These are phyloP conservation scores for Cymbidium sinense DNA, from an alignment of 106 monocot genomes.

Conservation along the genomic window DNA sequence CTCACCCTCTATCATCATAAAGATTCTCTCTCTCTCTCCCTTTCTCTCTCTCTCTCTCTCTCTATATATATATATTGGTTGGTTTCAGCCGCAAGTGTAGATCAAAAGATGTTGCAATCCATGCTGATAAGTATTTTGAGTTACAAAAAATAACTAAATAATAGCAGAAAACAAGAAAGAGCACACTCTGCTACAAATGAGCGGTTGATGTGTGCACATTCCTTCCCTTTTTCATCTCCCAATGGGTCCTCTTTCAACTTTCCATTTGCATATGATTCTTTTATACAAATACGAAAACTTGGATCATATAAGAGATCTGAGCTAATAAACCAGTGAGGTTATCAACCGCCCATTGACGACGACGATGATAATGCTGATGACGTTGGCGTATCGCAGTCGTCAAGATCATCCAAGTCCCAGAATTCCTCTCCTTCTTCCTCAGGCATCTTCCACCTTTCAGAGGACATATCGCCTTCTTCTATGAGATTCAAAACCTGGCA, in stretches of 20 bases:
- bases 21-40: no score
- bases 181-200: conserved; percentile 1
- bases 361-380: conserved; percentile 21
- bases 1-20: no score
- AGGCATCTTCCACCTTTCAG: conserved; percentile 22
- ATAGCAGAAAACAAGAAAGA: no score
- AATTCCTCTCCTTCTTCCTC: conserved; percentile 24
- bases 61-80: no score
- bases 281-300: conserved; percentile 6
- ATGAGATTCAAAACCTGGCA: conserved; percentile 30
- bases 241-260: background rate
- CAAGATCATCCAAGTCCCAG: conserved; percentile 33
- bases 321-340: background rate
- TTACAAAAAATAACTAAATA: no score
- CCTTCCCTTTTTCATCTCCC: background rate
- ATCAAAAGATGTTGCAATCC: no score
- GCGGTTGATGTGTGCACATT: background rate
- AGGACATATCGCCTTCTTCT: conserved; percentile 14
- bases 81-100: no score
- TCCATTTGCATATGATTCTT: background rate
- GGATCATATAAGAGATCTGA: background rate
- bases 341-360: conserved; percentile 8
- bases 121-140: no score
- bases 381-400: conserved; percentile 20
- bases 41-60: no score